Conservation (phyloP, 139 green algal species). For the Haematococcus lacustris region DNA sequence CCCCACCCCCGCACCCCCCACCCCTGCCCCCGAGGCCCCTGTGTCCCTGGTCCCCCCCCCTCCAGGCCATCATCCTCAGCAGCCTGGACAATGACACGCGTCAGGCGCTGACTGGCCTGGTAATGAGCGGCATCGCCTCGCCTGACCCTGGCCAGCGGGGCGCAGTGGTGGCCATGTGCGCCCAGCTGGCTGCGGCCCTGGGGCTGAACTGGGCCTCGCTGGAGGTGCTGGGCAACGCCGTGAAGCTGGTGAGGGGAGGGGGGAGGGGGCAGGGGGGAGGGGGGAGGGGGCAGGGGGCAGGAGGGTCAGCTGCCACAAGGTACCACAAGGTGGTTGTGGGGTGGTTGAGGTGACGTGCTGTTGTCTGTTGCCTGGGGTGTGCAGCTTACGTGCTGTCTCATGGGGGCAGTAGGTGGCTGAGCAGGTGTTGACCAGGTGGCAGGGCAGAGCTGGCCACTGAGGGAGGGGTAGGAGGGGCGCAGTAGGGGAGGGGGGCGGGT, state of each 20-base stretch:
- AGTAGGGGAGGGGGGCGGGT: background rate
- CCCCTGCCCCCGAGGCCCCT: no score
- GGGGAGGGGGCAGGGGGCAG: background rate
- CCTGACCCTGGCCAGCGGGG: slow-evolving; percentile 20
- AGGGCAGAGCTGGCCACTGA: background rate
- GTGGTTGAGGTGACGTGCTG: background rate
- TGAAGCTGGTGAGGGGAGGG: slow-evolving; percentile 20
- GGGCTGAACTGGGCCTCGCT: slow-evolving; percentile 19
- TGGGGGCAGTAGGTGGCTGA: background rate
- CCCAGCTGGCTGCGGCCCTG: slow-evolving; percentile 12
- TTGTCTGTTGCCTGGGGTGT: background rate
- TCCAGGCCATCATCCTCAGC: slow-evolving; percentile 9
- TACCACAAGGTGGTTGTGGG: background rate
- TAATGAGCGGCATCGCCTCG: slow-evolving; percentile 20
- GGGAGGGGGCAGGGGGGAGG: slow-evolving; percentile 1
- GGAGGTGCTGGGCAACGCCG: slow-evolving; percentile 22
- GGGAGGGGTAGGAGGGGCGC: background rate
- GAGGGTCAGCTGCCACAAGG: background rate
- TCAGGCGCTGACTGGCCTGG: slow-evolving; percentile 9
- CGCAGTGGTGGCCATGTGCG: slow-evolving; percentile 6
- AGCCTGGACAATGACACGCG: slow-evolving; percentile 7
- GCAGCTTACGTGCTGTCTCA: background rate
- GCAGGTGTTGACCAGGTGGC: background rate
- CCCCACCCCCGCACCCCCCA: no score
- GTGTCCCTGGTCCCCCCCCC: background rate